A percentile compares a stretch with the other conserved stretches of the same genome.
Evolutionary conservation across 768 basidiomycete genomes (phyloP).

Genomic region (Russula olivacea): DNA sequence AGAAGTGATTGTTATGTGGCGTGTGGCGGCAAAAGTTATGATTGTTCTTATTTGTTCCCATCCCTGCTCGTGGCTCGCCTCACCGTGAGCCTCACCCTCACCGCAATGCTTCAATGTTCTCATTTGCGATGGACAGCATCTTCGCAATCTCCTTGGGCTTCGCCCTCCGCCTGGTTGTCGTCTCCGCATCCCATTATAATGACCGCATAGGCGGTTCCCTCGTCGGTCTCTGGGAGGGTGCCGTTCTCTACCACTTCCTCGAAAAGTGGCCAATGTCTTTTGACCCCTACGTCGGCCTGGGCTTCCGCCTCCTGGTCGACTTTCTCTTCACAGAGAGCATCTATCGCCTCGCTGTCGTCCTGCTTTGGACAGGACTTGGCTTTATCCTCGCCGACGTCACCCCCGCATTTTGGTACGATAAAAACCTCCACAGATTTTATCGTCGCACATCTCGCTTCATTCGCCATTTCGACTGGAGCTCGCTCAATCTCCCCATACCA

Average conservation of each 20-base stretch:
- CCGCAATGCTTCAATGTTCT: constrained; percentile 14
- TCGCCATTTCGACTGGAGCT: constrained; percentile 21
- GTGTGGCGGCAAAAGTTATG: too few species aligned
- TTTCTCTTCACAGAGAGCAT: constrained; percentile 57
- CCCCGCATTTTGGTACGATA: constrained; percentile 43
- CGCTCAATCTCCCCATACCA: constrained; percentile 25
- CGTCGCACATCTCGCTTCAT: constrained; percentile 27
- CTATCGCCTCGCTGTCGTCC: constrained; percentile 41
- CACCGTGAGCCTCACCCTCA: not conserved
- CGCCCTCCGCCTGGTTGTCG: constrained; percentile 55
- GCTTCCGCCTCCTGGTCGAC: constrained; percentile 66
- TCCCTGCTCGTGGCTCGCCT: not conserved
- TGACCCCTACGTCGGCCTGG: constrained; percentile 66
- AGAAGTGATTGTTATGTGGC: too few species aligned
- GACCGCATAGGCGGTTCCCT: constrained; percentile 55
- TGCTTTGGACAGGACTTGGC: constrained; percentile 49
- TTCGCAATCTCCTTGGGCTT: constrained; percentile 65
- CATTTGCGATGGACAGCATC: constrained; percentile 55
- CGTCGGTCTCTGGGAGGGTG: constrained; percentile 75
- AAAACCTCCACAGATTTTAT: constrained; percentile 30
- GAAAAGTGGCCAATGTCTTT: constrained; percentile 57
- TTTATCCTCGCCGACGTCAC: constrained; percentile 49
- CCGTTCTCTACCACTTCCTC: constrained; percentile 66
- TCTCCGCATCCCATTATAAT: constrained; percentile 44
- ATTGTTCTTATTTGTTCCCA: not conserved